Evolutionary conservation across 2,329 filamentous ascomycete species (phyloP).

Genomic region (Scedosporium apiospermum): DNA sequence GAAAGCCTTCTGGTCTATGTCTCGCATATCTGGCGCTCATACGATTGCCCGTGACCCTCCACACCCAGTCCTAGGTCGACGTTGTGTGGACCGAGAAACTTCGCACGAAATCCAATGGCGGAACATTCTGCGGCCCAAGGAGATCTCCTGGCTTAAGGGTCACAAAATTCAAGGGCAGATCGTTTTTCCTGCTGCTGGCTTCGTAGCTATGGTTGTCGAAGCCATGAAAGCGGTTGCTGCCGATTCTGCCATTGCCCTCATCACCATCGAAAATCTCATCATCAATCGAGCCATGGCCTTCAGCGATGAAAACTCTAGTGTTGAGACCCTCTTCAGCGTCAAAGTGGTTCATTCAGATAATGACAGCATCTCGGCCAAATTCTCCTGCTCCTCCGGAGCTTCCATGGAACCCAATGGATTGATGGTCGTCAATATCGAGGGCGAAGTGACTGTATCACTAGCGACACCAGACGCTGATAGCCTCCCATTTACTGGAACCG

Average conservation of each 20-base stretch:
- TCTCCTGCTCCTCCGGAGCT: neutral
- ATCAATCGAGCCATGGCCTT: neutral
- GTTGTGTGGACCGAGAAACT: constrained; percentile 28
- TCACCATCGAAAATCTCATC: neutral
- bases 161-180: neutral
- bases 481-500: too few species aligned
- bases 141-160: constrained; percentile 35
- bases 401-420: neutral
- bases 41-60: too few species aligned
- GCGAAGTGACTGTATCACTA: too few species aligned
- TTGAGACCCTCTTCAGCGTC: neutral
- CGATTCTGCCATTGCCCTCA: neutral
- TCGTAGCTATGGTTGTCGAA: constrained; percentile 39
- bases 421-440: neutral
- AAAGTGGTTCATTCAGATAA: neutral
- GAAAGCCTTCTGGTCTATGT: too few species aligned
- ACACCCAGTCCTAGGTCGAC: constrained; percentile 38
- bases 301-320: neutral
- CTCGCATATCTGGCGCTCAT: too few species aligned
- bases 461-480: too few species aligned
- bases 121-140: constrained; percentile 35
- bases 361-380: neutral
- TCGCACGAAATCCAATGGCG: constrained; percentile 36
- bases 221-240: constrained; percentile 17
- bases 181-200: constrained; percentile 41